phyloP scores from a whole-genome alignment of 352 stramenopile species.

The Phytophthora macrochlamydospora region DNA sequence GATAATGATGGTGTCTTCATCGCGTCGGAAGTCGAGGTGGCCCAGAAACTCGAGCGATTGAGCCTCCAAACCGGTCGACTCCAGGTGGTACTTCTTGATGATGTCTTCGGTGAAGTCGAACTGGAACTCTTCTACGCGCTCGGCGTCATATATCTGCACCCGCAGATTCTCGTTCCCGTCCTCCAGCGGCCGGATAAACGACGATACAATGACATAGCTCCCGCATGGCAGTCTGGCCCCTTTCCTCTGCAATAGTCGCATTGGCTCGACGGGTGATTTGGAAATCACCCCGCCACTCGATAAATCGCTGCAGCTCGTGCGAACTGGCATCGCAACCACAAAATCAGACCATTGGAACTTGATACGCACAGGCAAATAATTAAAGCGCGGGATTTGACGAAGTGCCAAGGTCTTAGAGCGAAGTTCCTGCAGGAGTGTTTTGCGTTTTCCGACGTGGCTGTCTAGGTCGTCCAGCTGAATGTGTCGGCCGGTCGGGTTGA shows the following conservation, averaged over 20 bases:
- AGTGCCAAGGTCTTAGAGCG: conserved; percentile 64
- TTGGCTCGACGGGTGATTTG: conserved; percentile 56
- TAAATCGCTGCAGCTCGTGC: conserved; percentile 16
- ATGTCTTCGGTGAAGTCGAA: conserved; percentile 78
- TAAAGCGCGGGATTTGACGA: conserved; percentile 68
- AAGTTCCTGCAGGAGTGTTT: conserved; percentile 65
- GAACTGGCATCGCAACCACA: conserved; percentile 61
- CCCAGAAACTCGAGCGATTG: conserved; percentile 52
- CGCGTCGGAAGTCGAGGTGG: conserved; percentile 62
- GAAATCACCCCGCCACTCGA: conserved; percentile 12
- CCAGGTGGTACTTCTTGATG: conserved; percentile 53
- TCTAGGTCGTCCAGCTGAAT: conserved; percentile 54
- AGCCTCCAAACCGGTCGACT: conserved; percentile 40
- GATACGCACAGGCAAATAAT: conserved; percentile 64
- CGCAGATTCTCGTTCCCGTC: conserved; percentile 76
- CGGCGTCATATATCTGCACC: conserved; percentile 74
- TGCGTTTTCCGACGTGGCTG: conserved; percentile 59
- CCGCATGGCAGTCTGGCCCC: conserved; percentile 58
- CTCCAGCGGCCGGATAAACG: conserved; percentile 69
- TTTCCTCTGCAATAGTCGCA: conserved; percentile 64
- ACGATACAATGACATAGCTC: conserved; percentile 70
- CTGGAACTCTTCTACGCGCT: conserved; percentile 77
- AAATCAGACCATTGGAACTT: conserved; percentile 83
- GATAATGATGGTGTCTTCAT: conserved; percentile 72
- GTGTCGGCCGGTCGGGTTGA: conserved; percentile 51